Evolutionary conservation across 345 rosid genomes (phyloP), one percentile per base, ranked within the genome.

Genomic region (Noccaea caerulescens): DNA sequence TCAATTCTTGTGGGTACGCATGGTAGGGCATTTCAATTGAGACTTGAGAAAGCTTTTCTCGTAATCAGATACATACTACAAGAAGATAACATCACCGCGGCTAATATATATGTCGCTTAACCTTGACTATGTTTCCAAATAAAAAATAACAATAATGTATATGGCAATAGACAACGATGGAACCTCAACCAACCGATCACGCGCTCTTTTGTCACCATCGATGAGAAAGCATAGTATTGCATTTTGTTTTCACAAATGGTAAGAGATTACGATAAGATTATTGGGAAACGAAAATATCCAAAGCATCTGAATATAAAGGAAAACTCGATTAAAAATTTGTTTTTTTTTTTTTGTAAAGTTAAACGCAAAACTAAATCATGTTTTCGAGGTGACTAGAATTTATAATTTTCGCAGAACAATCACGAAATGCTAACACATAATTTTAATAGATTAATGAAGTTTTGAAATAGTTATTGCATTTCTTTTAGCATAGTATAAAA

Each of bases 11-110:
- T 57, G 64, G 71, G 66, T 72, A 46, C 25, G 13, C 36, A 38
- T 37, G 46, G 76, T 55, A 56, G 70, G 64, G 13, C 41, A 72
- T 63, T 18, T 45, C 42, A 36, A 45, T 46, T 72, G 44, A 37
- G 46, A 56, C 43, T 47, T 56, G 42, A 47, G 59, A 57, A 49
- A 50, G 65, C 50, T 47, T 73, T 49, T 57, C 37, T 72, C 63
- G 25, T 33, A 13, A 14, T 36, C 30, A 71, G 14, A 71, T 51
- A 9, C 23, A 42, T 41, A 61, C 46, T 52, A 52, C 53, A 71
- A 46, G 27, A 58, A 14, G 58, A 32, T 30, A 59, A 60, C 61
- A 66, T 9, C 53, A 41, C 67, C 32, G 3, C 42, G 20, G 14
- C 54, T 4, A 66, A 66, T 65, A 65, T 30, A 57, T 8, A 3